Evolutionary conservation across 2,329 filamentous ascomycete genomes (phyloP).

Genomic region (Scytalidium lignicola): DNA sequence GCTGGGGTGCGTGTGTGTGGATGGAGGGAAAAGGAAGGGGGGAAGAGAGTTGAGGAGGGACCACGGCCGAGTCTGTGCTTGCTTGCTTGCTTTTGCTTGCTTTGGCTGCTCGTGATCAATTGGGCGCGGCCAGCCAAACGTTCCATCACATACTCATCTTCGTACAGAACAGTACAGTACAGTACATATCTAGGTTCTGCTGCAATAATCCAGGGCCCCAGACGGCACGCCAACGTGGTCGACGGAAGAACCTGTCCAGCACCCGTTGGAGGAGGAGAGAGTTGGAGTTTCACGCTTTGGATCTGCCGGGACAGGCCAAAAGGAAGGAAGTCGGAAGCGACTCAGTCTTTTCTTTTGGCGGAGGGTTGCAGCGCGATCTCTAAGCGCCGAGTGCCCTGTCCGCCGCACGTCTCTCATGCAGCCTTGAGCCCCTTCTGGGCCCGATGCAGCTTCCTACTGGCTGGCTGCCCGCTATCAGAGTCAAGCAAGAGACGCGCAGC

Average conservation of each 20-base stretch:
- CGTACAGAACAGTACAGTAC: too few relatives aligned
- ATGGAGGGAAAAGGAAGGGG: too few relatives aligned
- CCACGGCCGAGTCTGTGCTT: neutral
- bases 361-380: neutral
- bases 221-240: too few relatives aligned
- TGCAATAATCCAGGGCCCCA: too few relatives aligned
- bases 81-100: too few relatives aligned
- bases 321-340: neutral
- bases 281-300: neutral
- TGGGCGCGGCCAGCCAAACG: neutral
- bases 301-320: neutral
- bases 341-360: too few relatives aligned
- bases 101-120: neutral
- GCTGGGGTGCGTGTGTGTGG: too few relatives aligned
- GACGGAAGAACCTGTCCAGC: too few relatives aligned
- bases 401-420: constrained; percentile 3
- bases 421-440: constrained; percentile 4
- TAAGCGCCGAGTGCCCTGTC: constrained; percentile 11
- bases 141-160: neutral
- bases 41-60: too few relatives aligned
- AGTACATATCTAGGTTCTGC: too few relatives aligned
- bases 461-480: constrained; percentile 1
- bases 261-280: too few relatives aligned
- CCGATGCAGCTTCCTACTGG: constrained; percentile 5
- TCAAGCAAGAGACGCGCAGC: constrained; percentile 22